Conservation (phyloP, 192 early-diverging fungal species). For the Backusella macrospora region DNA sequence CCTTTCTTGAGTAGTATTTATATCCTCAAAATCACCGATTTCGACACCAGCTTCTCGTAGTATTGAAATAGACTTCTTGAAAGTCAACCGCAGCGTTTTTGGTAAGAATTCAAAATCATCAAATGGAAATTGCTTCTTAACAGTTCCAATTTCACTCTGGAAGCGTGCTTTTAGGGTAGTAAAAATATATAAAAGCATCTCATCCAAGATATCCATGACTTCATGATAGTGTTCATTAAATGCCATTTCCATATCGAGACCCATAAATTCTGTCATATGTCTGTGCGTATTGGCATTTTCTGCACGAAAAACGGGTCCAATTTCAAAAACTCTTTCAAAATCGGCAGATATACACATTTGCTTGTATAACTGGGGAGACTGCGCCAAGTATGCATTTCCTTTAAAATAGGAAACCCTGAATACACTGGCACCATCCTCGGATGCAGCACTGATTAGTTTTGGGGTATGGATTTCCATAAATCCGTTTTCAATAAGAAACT, state of each 20-base stretch:
- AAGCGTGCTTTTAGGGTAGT: constrained; percentile 83
- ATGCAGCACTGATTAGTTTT: constrained; percentile 90
- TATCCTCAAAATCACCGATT: constrained; percentile 92
- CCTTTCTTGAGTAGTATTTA: constrained; percentile 86
- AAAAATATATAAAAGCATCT: constrained; percentile 91
- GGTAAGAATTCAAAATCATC: constrained; percentile 86
- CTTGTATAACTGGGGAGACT: constrained; percentile 99
- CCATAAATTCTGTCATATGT: constrained; percentile 99
- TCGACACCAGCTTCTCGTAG: constrained; percentile 86
- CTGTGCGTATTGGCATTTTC: constrained; percentile 97
- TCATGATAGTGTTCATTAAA: constrained; percentile 99
- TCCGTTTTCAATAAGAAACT: constrained; percentile 76
- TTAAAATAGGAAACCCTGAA: constrained; percentile 98
- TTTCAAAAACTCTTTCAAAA: constrained; percentile 97
- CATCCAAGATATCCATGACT: constrained; percentile 91
- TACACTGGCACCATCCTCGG: constrained; percentile 97
- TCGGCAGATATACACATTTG: constrained; percentile 98
- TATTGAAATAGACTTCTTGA: constrained; percentile 85
- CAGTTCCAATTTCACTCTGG: constrained; percentile 82
- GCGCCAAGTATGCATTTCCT: constrained; percentile 88
- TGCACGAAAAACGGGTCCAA: constrained; percentile 96
- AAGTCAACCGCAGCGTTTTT: constrained; percentile 86
- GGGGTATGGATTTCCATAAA: constrained; percentile 99
- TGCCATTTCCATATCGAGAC: constrained; percentile 98
- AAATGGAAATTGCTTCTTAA: constrained; percentile 90